Conservation (phyloP, 805 yeast genomes). For the Schwanniomyces polymorphus region DNA sequence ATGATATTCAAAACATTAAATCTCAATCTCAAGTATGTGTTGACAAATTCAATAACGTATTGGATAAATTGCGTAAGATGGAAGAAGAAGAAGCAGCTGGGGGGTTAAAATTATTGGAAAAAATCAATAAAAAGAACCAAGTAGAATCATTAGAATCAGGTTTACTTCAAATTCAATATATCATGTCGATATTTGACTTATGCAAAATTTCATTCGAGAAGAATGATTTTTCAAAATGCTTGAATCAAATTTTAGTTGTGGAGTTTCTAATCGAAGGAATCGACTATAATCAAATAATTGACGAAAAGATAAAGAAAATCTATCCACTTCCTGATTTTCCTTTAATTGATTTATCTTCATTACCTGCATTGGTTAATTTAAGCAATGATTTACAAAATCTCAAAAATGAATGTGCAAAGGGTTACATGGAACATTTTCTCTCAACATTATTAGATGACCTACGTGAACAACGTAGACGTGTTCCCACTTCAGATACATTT, state of each 20-base stretch:
- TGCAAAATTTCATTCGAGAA: constrained; percentile 44
- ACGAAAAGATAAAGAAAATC: constrained; percentile 12
- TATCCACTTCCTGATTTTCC: constrained; percentile 30
- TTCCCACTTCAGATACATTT: constrained; percentile 50
- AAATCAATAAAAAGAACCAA: constrained; percentile 55
- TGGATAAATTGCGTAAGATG: constrained; percentile 41
- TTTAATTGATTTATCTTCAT: constrained; percentile 37
- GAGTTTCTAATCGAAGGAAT: constrained; percentile 51
- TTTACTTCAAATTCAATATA: constrained; percentile 50
- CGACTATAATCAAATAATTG: constrained; percentile 11
- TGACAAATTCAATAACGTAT: constrained; percentile 45
- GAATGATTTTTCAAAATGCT: constrained; percentile 52
- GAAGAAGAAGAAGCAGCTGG: constrained; percentile 50
- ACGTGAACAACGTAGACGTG: constrained; percentile 52
- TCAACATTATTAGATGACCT: constrained; percentile 61
- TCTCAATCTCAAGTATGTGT: constrained; percentile 54
- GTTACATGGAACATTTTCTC: constrained; percentile 60
- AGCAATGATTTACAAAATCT: constrained; percentile 55
- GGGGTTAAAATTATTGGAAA: constrained; percentile 51
- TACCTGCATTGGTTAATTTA: constrained; percentile 52
- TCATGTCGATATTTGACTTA: constrained; percentile 21
- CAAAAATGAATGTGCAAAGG: constrained; percentile 65
- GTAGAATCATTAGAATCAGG: constrained; percentile 64
- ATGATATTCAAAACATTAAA: constrained; percentile 69
- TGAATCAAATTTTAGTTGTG: constrained; percentile 56